Percentiles rank a stretch among this genome's conserved stretches.
Conservation (phyloP, 257 asterid genomes). For the Knoxia roxburghii region DNA sequence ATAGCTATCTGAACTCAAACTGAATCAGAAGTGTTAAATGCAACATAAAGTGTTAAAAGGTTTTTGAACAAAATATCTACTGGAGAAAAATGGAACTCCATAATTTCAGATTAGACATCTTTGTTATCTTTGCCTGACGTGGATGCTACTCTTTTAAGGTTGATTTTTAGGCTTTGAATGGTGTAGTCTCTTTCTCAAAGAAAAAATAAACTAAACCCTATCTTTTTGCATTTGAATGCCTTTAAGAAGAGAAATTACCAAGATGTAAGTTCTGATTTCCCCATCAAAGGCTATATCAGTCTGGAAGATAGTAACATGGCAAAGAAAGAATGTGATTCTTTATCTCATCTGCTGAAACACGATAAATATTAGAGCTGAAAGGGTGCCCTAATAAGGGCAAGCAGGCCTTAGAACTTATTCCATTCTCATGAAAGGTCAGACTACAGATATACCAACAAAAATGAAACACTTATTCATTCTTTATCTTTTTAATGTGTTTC, state of each 20-base stretch:
- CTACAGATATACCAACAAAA: not conserved
- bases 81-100: not conserved
- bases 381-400: not conserved
- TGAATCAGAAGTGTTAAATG: too few relatives aligned
- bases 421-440: not conserved
- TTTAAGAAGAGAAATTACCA: not conserved
- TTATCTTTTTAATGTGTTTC: not conserved
- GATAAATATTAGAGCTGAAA: not conserved
- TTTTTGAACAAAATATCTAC: too few relatives aligned
- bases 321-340: not conserved
- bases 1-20: not conserved
- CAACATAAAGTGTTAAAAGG: too few relatives aligned
- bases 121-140: not conserved
- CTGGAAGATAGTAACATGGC: not conserved
- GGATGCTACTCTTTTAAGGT: not conserved
- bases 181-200: not conserved
- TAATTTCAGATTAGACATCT: not conserved
- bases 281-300: not conserved
- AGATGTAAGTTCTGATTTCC: not conserved
- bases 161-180: not conserved
- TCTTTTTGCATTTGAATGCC: not conserved
- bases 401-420: not conserved
- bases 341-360: not conserved
- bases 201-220: not conserved
- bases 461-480: not conserved